Percentiles rank a stretch among this genome's conserved stretches.
These are phyloP conservation scores for Beta vulgaris DNA, from an alignment of 148 eudicot species.

Conservation along the genomic window DNA sequence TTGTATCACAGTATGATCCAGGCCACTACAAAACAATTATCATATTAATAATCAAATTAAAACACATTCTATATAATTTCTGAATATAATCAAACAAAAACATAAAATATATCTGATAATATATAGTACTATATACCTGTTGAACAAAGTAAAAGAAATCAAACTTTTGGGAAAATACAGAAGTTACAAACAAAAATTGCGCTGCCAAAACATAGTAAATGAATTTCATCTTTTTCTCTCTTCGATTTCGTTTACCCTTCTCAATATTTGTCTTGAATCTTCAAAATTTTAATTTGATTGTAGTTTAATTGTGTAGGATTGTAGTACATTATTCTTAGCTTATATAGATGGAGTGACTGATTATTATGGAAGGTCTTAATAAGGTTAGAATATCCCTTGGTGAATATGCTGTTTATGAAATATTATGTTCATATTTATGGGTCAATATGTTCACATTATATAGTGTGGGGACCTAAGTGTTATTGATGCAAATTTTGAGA, in stretches of 20 bases:
- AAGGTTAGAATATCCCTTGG: not conserved
- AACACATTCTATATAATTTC: not conserved
- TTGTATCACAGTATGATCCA: constrained; percentile 64
- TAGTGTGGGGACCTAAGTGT: not conserved
- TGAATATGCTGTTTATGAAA: not conserved
- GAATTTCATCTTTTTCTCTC: not conserved
- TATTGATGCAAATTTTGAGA: not conserved
- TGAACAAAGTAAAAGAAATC: constrained; percentile 72
- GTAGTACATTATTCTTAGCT: not conserved
- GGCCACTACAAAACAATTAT: constrained; percentile 55
- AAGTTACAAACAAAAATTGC: constrained; percentile 24
- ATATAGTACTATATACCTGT: constrained; percentile 34
- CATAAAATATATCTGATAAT: not conserved
- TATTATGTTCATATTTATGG: not conserved
- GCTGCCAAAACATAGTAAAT: constrained; percentile 30
- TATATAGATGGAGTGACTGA: not conserved
- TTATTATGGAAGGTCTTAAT: not conserved
- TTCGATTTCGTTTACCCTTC: too few relatives aligned
- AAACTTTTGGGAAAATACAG: constrained; percentile 36
- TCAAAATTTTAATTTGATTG: not conserved
- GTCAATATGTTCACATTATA: constrained; percentile 1
- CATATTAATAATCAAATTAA: not conserved
- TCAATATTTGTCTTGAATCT: too few relatives aligned
- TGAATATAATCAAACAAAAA: not conserved
- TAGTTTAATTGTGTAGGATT: not conserved